Evolutionary conservation across 768 basidiomycete species (phyloP).

Genomic region (Rhodotorula sphaerocarpa): DNA sequence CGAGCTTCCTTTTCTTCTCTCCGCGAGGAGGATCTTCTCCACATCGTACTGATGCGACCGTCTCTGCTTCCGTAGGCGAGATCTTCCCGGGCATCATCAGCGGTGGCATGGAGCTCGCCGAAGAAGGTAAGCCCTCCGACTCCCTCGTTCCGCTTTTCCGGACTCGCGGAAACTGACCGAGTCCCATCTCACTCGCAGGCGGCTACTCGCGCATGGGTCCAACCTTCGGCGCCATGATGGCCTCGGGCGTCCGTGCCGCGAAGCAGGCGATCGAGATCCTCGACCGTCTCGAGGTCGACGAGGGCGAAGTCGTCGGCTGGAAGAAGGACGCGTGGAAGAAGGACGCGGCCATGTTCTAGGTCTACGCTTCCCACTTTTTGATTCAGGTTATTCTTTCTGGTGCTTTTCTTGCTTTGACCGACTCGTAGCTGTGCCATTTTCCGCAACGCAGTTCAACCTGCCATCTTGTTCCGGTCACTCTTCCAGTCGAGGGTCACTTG

Average conservation of each 20-base stretch:
- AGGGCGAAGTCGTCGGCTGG: slow-evolving; percentile 55
- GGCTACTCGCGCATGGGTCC: slow-evolving; percentile 69
- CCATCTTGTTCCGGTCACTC: too few relatives aligned
- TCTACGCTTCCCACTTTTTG: background rate
- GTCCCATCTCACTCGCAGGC: too few relatives aligned
- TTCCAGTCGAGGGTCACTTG: too few relatives aligned
- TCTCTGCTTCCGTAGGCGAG: slow-evolving; percentile 47
- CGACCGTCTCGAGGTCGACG: slow-evolving; percentile 50
- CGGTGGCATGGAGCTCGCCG: slow-evolving; percentile 67
- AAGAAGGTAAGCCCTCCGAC: background rate
- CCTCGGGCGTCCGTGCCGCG: slow-evolving; percentile 59
- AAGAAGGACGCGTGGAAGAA: slow-evolving; percentile 6
- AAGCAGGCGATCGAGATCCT: slow-evolving; percentile 56
- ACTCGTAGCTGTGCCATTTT: too few relatives aligned
- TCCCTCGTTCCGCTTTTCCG: background rate
- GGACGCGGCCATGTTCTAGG: background rate
- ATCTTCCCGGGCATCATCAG: slow-evolving; percentile 55
- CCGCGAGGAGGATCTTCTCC: background rate
- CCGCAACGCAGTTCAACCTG: background rate
- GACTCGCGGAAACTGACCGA: too few relatives aligned
- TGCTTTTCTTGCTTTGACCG: too few relatives aligned
- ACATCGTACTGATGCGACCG: slow-evolving; percentile 49
- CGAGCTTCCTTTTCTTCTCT: too few relatives aligned
- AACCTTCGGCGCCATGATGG: slow-evolving; percentile 74
- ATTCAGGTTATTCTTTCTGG: too few relatives aligned